Conservation (phyloP, 2,329 filamentous ascomycete genomes). For the Aspergillus novofumigatus region DNA sequence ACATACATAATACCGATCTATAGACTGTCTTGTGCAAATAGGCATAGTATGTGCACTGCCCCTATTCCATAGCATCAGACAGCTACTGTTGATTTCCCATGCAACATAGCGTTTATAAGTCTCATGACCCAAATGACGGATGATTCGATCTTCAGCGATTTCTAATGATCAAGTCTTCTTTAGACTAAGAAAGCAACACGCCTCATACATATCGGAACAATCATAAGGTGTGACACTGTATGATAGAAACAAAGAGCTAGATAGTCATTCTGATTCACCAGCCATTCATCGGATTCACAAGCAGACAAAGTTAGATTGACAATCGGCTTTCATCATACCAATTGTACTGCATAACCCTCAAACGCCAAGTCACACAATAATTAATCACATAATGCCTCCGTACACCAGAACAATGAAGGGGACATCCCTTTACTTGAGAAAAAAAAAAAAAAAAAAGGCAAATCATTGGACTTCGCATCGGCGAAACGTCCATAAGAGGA, state of each 20-base stretch:
- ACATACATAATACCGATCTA: neutral
- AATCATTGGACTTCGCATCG: neutral
- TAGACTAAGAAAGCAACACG: neutral
- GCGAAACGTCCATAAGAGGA: neutral
- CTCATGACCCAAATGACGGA: neutral
- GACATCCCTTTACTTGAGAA: neutral
- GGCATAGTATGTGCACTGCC: no score
- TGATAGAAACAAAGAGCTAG: neutral
- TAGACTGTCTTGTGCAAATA: neutral
- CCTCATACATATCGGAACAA: neutral
- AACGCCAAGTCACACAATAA: neutral
- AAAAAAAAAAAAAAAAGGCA: neutral
- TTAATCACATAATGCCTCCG: neutral
- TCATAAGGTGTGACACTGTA: neutral
- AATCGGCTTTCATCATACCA: neutral
- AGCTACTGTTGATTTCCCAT: no score
- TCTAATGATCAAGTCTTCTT: neutral
- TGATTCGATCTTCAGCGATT: neutral
- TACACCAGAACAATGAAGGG: neutral
- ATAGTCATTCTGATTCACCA: neutral
- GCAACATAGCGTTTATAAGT: no score
- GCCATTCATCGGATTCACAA: neutral
- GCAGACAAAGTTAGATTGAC: neutral
- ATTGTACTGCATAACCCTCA: neutral
- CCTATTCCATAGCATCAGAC: no score